Evolutionary conservation across 1,284 basidiomycete genomes (phyloP), one percentile per base, ranked within the genome.

Genomic region (Cryptococcus sp.): DNA sequence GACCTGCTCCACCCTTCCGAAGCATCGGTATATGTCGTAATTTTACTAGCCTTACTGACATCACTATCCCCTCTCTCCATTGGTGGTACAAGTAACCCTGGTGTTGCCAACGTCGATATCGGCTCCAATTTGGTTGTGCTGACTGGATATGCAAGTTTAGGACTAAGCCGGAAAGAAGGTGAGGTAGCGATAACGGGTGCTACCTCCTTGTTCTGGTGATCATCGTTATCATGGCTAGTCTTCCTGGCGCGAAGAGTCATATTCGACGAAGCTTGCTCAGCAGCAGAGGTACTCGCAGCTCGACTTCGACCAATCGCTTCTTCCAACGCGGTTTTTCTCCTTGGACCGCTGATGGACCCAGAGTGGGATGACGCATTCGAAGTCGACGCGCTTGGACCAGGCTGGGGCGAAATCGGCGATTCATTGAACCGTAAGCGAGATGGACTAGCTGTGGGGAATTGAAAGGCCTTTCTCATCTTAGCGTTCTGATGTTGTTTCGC

Each of bases 401-500:
- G 60, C 53, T 5, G 56, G 44, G 44, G 44, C 1, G 38, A 41
- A n/a, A 41, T n/a, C 2, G 38, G 38, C 5, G 56, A 34, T 5
- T 32, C 47, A 4, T 13, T 42, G 31, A 14, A 11, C 13, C 49
- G 49, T 11, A 13, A 8, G 44, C 45, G 13, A 33, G 37, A 15
- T 33, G 42, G 37, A 43, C 37, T 31, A 23, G 36, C 36, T 14
- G 15, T 8, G 30, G 70, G 70, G n/a, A 66, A 59, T 42, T 68
- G 63, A 56, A 74, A 74, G 4, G 72, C 72, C 15, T 66, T 57
- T 37, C 63, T 58, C 1, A 68, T 73, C 31, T 59, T 53, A 1
- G 66, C 66, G 2, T 64, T 59, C 23, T 69, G 71, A 46, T 73
- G 73, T 52, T 73, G 72, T 49, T 67, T 66, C 2, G 66, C 72